phyloP scores from a whole-genome alignment of 2,329 filamentous ascomycete species.

The Capronia epimyces region DNA sequence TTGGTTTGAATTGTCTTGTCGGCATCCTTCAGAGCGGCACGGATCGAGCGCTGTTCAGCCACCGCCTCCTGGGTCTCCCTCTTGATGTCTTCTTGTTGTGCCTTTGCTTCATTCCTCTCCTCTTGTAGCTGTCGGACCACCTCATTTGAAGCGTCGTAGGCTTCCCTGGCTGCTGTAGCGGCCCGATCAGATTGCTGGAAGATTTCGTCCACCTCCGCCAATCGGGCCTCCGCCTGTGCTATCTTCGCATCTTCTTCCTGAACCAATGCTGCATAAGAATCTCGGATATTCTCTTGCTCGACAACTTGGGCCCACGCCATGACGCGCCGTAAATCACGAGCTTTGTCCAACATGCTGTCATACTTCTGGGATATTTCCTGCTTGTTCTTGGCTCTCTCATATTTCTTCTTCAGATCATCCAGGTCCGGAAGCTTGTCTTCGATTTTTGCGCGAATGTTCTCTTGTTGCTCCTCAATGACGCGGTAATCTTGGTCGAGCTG shows the following conservation, averaged over 20 bases:
- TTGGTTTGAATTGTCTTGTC: slow-evolving; percentile 48
- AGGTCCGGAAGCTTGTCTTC: slow-evolving; percentile 59
- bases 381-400: slow-evolving; percentile 58
- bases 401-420: slow-evolving; percentile 52
- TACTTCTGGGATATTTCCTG: slow-evolving; percentile 63
- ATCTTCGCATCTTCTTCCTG: slow-evolving; percentile 45
- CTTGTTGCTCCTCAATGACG: slow-evolving; percentile 71
- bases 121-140: slow-evolving; percentile 42
- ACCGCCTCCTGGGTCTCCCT: slow-evolving; percentile 52
- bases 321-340: slow-evolving; percentile 58
- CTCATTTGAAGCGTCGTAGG: slow-evolving; percentile 42
- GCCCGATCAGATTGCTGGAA: slow-evolving; percentile 38
- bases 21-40: slow-evolving; percentile 27
- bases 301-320: slow-evolving; percentile 84
- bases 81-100: slow-evolving; percentile 50
- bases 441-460: slow-evolving; percentile 63
- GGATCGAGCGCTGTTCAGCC: slow-evolving; percentile 62
- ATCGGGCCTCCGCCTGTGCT: slow-evolving; percentile 40
- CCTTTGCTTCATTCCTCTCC: slow-evolving; percentile 47
- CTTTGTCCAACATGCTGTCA: slow-evolving; percentile 57
- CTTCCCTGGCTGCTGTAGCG: slow-evolving; percentile 36
- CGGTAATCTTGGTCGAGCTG: slow-evolving; percentile 87
- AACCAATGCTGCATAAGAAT: slow-evolving; percentile 36
- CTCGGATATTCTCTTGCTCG: slow-evolving; percentile 58
- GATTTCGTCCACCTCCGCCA: slow-evolving; percentile 42